Base-by-base conservation (phyloP, 768 basidiomycete species). In the Hypholoma fasciculare region DNA sequence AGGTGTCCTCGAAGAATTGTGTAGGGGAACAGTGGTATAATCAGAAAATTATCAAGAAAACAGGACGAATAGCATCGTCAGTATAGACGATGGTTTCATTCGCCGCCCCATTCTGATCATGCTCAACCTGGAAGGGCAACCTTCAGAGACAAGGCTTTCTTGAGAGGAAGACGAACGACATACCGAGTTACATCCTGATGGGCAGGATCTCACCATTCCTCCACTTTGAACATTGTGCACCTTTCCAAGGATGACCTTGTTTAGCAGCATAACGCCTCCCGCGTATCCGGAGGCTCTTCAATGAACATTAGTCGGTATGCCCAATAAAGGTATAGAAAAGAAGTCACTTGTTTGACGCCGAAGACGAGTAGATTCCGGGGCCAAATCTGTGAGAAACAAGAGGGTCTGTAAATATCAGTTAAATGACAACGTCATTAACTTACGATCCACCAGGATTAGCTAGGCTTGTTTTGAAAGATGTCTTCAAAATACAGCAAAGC, bases 71-170 rank as follows among this genome's bases (percentile, higher is more conserved):
- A 0, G 72, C 71, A 57, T 69, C 72, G 47, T 72, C 66, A 12
- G 59, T 57, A 48, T 73, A 73, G 4, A 73, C 69, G n/a, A 73
- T 66, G 0, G 71, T 69, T 56, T 73, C 70, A 47, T 73, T 73
- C 61, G 68, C 58, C 11, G 60, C 13, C 7, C 64, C 68, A 36
- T 59, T 60, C 20, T 62, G 64, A 52, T 64, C 63, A 52, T 65
- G 65, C 7, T 68, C 63, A 38, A 68, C 64, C 65, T 63, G 38
- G 30, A 17, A 16, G 12, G 46, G 11, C 26, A 14, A 13, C n/a
- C 23, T 11, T 16, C 17, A 23, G 23, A 27, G 12, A 13, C 56
- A 19, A 23, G 23, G 23, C 23, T 23, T 23, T 16, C 16, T 6
- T 4, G 49, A 7, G 1, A 37, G 9, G 12, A 37, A 1, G 27